Evolutionary conservation across 768 basidiomycete species (phyloP), one percentile per base, ranked within the genome.

Genomic region (Termitomyces sp.): DNA sequence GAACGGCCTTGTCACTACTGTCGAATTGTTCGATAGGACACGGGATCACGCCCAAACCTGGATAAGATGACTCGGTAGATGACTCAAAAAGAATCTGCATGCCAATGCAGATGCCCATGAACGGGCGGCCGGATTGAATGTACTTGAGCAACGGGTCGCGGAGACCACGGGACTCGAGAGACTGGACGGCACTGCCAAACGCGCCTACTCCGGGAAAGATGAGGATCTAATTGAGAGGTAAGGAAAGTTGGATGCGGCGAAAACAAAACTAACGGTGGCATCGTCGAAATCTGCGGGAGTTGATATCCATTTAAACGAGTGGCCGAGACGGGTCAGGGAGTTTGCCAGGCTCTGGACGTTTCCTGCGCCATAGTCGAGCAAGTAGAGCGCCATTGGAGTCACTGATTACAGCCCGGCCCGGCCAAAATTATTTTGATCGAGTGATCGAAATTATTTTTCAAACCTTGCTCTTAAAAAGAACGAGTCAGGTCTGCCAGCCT

Each of bases 51-150:
- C 86, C 91, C 22, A 98, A 80, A n/a, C 96, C 95, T n/a, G 67
- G 71, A 30, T 76, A 75, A 16, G 84, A 80, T 15, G 88, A 87
- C 76, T 99, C 97, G 61, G 83, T 75, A 16, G 96, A 98, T 15
- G 89, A 86, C 58, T 82, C 76, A 75, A 94, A 98, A 61, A 99
- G 90, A 58, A 97, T 85, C 73, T 99, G 97, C 87, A 99, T 89
- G 66, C 97, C 97, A 68, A 99, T 92, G 76, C 97, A 99, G 77
- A 99, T 98, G 41, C 93, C 93, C 73, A 97, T 93, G 75, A 97
- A 99, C 2, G 96, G 97, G 66, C 81, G 84, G 27, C 97, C 96
- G 12, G 92, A 92, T 16, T 75, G 73, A 66, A 99, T 86, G 72
- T 98, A 99, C 53, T 81, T 74, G 61, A 81, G 82, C 58, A 99